Evolutionary conservation across 768 basidiomycete species (phyloP).

Genomic region (Exidia glandulosa): DNA sequence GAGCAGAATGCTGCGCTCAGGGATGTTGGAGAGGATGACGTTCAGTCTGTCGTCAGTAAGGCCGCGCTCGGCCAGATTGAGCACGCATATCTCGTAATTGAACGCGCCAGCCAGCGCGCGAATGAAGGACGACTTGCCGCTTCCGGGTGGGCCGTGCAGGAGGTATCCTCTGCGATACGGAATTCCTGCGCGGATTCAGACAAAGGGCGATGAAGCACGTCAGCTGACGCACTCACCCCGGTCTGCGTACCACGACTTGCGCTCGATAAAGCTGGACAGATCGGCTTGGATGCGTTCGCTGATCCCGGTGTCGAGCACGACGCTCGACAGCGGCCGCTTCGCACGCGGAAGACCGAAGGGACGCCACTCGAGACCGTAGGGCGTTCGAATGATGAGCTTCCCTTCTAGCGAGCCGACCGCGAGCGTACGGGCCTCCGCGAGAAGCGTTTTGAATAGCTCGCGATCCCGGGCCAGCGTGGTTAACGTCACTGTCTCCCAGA

Average conservation of each 20-base stretch:
- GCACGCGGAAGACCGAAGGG: constrained; percentile 40
- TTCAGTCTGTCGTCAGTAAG: constrained; percentile 94
- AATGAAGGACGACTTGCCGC: constrained; percentile 97
- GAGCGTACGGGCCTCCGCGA: constrained; percentile 81
- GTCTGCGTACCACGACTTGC: constrained; percentile 92
- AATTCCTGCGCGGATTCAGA: constrained; percentile 58
- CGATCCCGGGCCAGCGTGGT: constrained; percentile 88
- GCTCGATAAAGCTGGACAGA: constrained; percentile 65
- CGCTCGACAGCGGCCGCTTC: constrained; percentile 78
- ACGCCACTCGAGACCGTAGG: constrained; percentile 85
- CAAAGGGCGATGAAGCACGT: not conserved
- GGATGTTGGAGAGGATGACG: constrained; percentile 84
- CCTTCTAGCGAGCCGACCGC: constrained; percentile 83
- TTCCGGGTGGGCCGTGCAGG: constrained; percentile 94
- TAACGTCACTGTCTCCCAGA: constrained; percentile 95
- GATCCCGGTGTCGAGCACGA: constrained; percentile 76
- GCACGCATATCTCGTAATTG: constrained; percentile 88
- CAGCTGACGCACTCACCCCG: constrained; percentile 47
- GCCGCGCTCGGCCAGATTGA: constrained; percentile 93
- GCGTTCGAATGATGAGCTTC: constrained; percentile 90
- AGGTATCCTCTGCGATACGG: constrained; percentile 95
- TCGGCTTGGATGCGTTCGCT: constrained; percentile 77
- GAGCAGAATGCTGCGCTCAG: constrained; percentile 83
- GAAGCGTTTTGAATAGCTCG: constrained; percentile 61
- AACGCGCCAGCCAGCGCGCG: constrained; percentile 90